These are phyloP conservation scores for Podochytrium sp. DNA, from an alignment of 192 early-diverging fungal genomes.

Conservation along the genomic window DNA sequence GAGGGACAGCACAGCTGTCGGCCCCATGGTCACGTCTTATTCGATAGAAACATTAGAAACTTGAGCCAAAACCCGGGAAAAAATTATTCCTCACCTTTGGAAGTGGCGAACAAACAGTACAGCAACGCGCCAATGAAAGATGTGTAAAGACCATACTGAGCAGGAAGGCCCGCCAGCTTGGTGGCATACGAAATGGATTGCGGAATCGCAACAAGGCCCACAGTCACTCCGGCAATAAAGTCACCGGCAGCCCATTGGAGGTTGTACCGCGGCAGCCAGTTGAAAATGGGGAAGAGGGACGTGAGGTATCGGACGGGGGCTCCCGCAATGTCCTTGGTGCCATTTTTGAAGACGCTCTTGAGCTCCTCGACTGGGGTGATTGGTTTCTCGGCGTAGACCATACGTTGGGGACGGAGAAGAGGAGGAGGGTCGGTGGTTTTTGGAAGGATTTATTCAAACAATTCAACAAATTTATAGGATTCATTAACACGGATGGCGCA, in stretches of 20 bases:
- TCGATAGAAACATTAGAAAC: neutral
- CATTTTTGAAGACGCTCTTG: too few species aligned
- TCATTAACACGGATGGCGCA: too few species aligned
- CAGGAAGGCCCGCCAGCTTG: constrained; percentile 74
- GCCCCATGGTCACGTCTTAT: constrained; percentile 68
- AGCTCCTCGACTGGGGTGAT: neutral
- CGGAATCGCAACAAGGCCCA: constrained; percentile 74
- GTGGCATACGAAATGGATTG: constrained; percentile 66
- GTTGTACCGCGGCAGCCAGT: constrained; percentile 62
- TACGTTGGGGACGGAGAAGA: too few species aligned
- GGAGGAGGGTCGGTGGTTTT: too few species aligned
- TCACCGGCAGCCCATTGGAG: constrained; percentile 72
- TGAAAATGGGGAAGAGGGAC: constrained; percentile 54
- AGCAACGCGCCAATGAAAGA: constrained; percentile 69
- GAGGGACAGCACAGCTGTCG: constrained; percentile 79
- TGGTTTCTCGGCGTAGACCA: neutral
- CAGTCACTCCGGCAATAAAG: constrained; percentile 71
- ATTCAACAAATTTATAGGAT: too few species aligned
- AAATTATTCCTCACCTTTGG: too few species aligned
- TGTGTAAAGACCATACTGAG: constrained; percentile 78
- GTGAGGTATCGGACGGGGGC: neutral
- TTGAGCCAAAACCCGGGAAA: too few species aligned
- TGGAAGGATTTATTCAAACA: too few species aligned
- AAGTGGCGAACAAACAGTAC: constrained; percentile 75
- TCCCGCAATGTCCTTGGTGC: too few species aligned